Evolutionary conservation across 345 rosid genomes (phyloP).

Genomic region (Linum tenue): DNA sequence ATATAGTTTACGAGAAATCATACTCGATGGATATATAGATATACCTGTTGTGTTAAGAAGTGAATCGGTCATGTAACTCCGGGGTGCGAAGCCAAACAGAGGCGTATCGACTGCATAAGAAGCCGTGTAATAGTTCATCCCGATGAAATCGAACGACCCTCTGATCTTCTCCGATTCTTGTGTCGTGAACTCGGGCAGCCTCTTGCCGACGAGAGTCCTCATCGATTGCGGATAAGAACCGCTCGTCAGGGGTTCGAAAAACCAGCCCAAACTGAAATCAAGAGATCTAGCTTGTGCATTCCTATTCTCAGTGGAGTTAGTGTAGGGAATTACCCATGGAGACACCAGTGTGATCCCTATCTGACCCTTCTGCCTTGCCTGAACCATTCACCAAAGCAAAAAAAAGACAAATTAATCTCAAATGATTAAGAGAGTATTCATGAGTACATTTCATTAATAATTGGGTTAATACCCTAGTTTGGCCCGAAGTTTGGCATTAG

Average conservation of each 20-base stretch:
- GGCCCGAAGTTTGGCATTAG: no score
- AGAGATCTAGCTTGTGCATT: not conserved
- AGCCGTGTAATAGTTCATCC: not conserved
- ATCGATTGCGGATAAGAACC: not conserved
- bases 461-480: no score
- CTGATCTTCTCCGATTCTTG: not conserved
- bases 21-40: no score
- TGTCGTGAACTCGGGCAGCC: not conserved
- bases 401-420: not conserved
- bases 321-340: not conserved
- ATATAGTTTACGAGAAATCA: no score
- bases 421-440: not conserved
- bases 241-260: not conserved
- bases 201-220: not conserved
- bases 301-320: not conserved
- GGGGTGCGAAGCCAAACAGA: no score
- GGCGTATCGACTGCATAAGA: not conserved
- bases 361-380: not conserved
- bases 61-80: no score
- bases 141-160: constrained; percentile 2
- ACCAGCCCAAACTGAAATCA: not conserved
- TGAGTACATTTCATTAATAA: no score
- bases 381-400: not conserved
- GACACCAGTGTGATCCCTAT: not conserved
- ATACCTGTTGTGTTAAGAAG: no score